Evolutionary conservation across 768 basidiomycete species (phyloP), one percentile per base, ranked within the genome.

Genomic region (Hypsizygus marmoreus): DNA sequence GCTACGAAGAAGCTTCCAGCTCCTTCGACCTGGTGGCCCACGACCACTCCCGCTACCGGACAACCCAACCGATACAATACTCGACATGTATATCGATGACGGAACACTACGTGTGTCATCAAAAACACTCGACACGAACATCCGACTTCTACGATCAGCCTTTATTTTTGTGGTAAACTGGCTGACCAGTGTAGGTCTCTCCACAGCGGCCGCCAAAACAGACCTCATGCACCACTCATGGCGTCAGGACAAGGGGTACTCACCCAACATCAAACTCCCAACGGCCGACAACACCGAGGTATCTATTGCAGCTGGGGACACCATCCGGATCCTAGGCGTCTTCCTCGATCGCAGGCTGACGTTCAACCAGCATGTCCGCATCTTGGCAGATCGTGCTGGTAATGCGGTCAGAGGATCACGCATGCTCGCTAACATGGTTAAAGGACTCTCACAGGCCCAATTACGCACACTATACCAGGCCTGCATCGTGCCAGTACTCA

Each of bases 31-130:
- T 12, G 23, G 19, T 6, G 38, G 38, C 41, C 8, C 45, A 17
- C 29, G 24, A 29, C 28, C 41, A 6, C 16, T 47, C 35, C 36
- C 51, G 24, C 16, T 24, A 47, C 40, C 51, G 16, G 51, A 61
- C 46, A 38, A 43, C 2, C 55, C 57, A 0, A 60, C 55, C 11
- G 20, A 38, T 5, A 26, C 40, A 11, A 6, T 23, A 1, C 40
- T 64, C 0, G 12, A 62, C 23, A 64, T 65, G 57, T 67, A 66
- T 36, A 59, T 67, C 1, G 64, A 69, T 36, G 63, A 69, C 40
- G n/a, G 66, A 63, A 65, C 56, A n/a, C 31, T 65, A 1, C 53
- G 52, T 16, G 54, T 59, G 1, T 60, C 62, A 2, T 66, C 63
- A 0, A 9, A 43, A 0, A 58, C 60, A n/a, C n/a, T n/a, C n/a